Conservation (phyloP, 2,329 filamentous ascomycete genomes). For the Fusarium pseudocircinatum region DNA sequence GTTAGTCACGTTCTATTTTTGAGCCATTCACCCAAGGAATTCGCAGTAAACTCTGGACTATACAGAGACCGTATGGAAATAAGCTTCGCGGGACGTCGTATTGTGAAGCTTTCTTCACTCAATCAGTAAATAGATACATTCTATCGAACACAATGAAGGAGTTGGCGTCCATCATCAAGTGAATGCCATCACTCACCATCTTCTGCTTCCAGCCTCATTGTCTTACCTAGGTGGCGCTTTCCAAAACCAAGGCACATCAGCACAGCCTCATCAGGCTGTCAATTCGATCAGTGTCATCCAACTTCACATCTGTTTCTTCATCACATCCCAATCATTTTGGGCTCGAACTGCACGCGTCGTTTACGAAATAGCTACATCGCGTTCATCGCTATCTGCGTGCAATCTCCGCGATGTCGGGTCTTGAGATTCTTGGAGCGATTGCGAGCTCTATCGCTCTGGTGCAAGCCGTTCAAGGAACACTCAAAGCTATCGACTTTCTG, state of each 20-base stretch:
- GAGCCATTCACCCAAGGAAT: not conserved
- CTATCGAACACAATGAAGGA: too few relatives aligned
- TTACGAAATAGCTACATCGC: not conserved
- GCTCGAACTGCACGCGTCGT: not conserved
- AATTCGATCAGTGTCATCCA: not conserved
- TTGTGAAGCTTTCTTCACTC: not conserved
- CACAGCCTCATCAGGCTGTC: slow-evolving; percentile 12
- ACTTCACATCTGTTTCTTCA: not conserved
- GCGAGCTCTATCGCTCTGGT: slow-evolving; percentile 21
- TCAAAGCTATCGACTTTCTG: slow-evolving; percentile 19
- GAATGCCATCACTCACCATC: not conserved
- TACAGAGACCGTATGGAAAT: not conserved
- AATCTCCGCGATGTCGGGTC: not conserved
- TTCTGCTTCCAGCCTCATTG: not conserved
- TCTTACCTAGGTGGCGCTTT: not conserved
- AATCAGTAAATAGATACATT: not conserved
- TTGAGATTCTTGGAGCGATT: slow-evolving; percentile 24
- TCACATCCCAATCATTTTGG: accelerated
- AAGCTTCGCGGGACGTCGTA: accelerated
- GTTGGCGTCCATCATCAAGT: not conserved
- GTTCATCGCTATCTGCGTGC: not conserved
- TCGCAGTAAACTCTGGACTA: not conserved
- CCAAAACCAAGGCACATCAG: not conserved
- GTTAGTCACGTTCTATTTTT: not conserved
- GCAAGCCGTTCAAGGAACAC: not conserved